These are phyloP conservation scores for Linum lewisii DNA, from an alignment of 345 rosid genomes.

Conservation along the genomic window DNA sequence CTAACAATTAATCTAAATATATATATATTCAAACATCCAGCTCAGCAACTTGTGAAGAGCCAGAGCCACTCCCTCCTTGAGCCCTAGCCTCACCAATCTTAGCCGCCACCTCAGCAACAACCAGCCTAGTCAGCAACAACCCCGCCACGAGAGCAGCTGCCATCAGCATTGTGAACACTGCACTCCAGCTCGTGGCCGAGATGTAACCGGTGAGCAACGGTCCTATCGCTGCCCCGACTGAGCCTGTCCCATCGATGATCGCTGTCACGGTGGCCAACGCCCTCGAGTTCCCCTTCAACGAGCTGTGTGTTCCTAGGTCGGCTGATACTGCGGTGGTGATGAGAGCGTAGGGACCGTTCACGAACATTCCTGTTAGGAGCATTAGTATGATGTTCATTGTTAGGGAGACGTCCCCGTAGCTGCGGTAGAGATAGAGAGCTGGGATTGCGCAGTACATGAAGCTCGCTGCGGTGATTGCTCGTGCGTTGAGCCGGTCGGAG, in stretches of 20 bases:
- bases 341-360: constrained; percentile 88
- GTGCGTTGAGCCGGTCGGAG: constrained; percentile 67
- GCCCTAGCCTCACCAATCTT: constrained; percentile 49
- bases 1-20: too few species aligned
- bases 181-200: constrained; percentile 74
- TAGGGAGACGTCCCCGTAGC: constrained; percentile 72
- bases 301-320: constrained; percentile 90
- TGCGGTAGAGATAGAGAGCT: constrained; percentile 67
- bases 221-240: constrained; percentile 95
- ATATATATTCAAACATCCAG: constrained; percentile 22
- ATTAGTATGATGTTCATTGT: constrained; percentile 47
- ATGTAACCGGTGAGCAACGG: constrained; percentile 85
- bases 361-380: constrained; percentile 82
- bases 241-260: constrained; percentile 94
- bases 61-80: constrained; percentile 6
- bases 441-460: constrained; percentile 93
- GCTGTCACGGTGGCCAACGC: constrained; percentile 97
- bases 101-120: constrained; percentile 62
- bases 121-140: constrained; percentile 63
- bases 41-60: constrained; percentile 15
- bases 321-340: constrained; percentile 97
- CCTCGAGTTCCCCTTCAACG: constrained; percentile 72
- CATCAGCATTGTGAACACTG: constrained; percentile 91
- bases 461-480: constrained; percentile 89
- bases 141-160: constrained; percentile 77